A percentile compares a stretch with the other conserved stretches of the same genome.
These are phyloP conservation scores for Geranium brycei DNA, from an alignment of 345 rosid genomes.

Conservation along the genomic window DNA sequence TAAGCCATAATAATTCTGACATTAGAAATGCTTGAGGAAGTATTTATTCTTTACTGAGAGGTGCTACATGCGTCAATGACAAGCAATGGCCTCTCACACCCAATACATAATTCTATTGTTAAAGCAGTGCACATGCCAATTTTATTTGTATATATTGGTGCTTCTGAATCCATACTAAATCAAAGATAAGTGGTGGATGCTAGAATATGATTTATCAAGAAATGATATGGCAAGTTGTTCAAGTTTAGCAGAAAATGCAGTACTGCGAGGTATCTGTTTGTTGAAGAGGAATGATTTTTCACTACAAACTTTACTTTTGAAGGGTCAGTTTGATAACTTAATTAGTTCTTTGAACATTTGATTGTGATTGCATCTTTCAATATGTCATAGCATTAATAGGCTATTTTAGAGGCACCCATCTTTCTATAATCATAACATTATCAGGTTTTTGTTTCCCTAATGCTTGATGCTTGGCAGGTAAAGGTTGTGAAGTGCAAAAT, in stretches of 20 bases:
- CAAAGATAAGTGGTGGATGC: background rate
- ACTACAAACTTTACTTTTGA: too few relatives aligned
- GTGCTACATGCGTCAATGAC: background rate
- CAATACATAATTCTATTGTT: background rate
- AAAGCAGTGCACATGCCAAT: background rate
- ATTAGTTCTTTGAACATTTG: too few relatives aligned
- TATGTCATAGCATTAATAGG: background rate
- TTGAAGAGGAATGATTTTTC: background rate
- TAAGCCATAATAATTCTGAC: background rate
- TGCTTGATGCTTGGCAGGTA: constrained; percentile 37
- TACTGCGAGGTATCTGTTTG: background rate
- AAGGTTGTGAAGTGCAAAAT: constrained; percentile 62
- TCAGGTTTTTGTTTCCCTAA: background rate
- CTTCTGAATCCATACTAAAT: background rate
- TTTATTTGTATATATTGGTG: background rate
- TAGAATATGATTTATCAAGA: too few relatives aligned
- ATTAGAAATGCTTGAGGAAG: background rate
- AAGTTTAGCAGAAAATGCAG: too few relatives aligned
- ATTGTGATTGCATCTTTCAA: too few relatives aligned
- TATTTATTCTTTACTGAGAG: background rate
- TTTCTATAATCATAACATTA: background rate
- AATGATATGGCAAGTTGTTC: too few relatives aligned
- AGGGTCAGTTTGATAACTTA: too few relatives aligned
- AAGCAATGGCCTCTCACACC: background rate
- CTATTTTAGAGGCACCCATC: background rate